Evolutionary conservation across 352 stramenopile species (phyloP), one percentile per base, ranked within the genome.

Genomic region (Globisporangium viniferum): DNA sequence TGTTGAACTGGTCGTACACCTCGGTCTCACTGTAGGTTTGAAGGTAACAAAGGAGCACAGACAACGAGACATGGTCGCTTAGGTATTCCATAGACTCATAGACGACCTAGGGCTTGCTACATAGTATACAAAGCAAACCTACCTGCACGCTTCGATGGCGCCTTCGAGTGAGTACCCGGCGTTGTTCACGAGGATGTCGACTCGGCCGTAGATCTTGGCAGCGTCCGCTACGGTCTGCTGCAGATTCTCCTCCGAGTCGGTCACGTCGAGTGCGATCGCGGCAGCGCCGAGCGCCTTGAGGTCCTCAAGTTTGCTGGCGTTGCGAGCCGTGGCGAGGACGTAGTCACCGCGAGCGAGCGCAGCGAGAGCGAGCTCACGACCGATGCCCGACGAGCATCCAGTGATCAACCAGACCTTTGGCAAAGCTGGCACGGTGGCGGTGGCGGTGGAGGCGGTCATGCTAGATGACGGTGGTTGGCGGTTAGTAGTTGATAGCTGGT

Each of bases 141-240:
- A 46, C 39, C 39, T 46, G 39, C 39, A 46, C 39, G 39, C 12
- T 5, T 46, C 39, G 39, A 46, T 46, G 12, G 39, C 14, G 39
- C 39, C 39, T 46, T 46, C 12, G 39, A 46, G 39, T 20, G 39
- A 46, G 12, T 46, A 46, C 0, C 79, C 80, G 41, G 77, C 82
- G 66, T 91, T 91, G 72, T 88, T 87, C 57, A 91, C 64, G 33
- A 91, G 51, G 10, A 91, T 53, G 44, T 88, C 78, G 20, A 91
- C 54, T 0, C 70, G 77, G 41, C 82, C 60, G 56, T 46, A 46
- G 12, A 46, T 46, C 39, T 20, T 46, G 39, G 20, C 39, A 20
- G 39, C 39, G 12, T 46, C 12, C 12, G 39, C 10, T 46, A 46
- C 5, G 12, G 2, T 46, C 39, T 46, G 39, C 39, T 46, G 39